Evolutionary conservation across 2,329 filamentous ascomycete species (phyloP), one percentile per base, ranked within the genome.

Genomic region (Taxawa tesnikishii): DNA sequence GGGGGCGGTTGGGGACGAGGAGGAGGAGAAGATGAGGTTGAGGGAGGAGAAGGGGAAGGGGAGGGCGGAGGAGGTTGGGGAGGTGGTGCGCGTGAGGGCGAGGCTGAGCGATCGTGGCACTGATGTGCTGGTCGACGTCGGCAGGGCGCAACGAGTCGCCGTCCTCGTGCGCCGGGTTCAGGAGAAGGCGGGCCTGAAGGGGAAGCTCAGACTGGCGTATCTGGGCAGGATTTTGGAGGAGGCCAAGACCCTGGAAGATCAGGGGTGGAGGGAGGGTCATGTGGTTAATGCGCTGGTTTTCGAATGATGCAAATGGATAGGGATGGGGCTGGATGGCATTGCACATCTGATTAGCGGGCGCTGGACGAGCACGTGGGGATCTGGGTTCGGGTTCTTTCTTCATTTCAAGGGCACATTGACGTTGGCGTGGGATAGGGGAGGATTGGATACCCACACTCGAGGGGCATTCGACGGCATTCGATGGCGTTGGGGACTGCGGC

Each of bases 191-290:
- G 63, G 65, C 43, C 79, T 84, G 62, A 54, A 60, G 27, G 73
- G 72, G 39, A 70, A 65, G 29, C 63, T 94, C 31, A 73, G 74
- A 33, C 70, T 94, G 37, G 77, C 75, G 13, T 92, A 93, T 53
- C 68, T 90, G 55, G 87, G 87, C 43, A 83, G 76, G 50, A 72
- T 87, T 31, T 67, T 94, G 28, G 75, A 76, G 42, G 82, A 88
- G 41, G 66, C 67, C 33, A 52, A 70, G 13, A 67, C 77, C 1
- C 60, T 94, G 12, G 55, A 63, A 27, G 67, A 69, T 3, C 79
- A 90, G 44, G 80, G 79, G 29, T 94, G 83, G 81, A 71, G 75
- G 45, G 66, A 70, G 38, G 80, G 75, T 21, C 70, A 90, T 49
- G 64, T 90, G 19, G 59, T 93, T 33, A 90, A 87, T 51, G 84